Evolutionary conservation across 2,329 filamentous ascomycete genomes (phyloP).

Genomic region (Colletotrichum scovillei): DNA sequence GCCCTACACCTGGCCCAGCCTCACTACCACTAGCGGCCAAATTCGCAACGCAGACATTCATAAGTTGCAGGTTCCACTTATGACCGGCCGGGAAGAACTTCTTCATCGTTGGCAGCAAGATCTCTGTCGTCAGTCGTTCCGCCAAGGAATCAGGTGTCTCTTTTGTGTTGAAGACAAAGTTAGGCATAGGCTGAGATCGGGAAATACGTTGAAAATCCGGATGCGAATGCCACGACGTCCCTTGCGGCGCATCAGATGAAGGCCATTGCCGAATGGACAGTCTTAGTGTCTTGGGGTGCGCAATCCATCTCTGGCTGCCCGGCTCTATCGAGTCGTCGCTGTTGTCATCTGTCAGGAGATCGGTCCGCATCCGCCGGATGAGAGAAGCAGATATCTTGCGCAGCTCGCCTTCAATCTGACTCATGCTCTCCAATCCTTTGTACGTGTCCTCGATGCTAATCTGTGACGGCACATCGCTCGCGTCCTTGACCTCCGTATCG

Average conservation of each 20-base stretch:
- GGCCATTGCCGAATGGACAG: constrained; percentile 77
- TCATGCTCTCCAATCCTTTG: constrained; percentile 72
- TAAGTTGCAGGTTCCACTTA: constrained; percentile 81
- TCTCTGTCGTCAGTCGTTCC: constrained; percentile 76
- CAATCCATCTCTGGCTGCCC: constrained; percentile 71
- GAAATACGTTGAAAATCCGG: constrained; percentile 78
- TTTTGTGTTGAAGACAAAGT: constrained; percentile 75
- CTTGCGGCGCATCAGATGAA: constrained; percentile 57
- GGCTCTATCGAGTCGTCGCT: constrained; percentile 43
- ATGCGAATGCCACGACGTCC: constrained; percentile 54
- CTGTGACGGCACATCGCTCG: constrained; percentile 80
- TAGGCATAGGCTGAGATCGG: constrained; percentile 78
- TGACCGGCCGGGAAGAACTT: constrained; percentile 76
- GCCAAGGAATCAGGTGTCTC: constrained; percentile 70
- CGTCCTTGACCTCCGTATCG: constrained; percentile 76
- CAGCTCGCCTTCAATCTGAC: constrained; percentile 76
- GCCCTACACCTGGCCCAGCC: constrained; percentile 65
- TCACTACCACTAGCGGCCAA: constrained; percentile 73
- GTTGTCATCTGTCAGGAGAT: constrained; percentile 70
- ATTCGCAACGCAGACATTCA: constrained; percentile 90
- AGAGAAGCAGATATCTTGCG: constrained; percentile 76
- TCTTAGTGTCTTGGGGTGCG: constrained; percentile 83
- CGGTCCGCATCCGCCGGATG: constrained; percentile 80
- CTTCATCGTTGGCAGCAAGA: constrained; percentile 77
- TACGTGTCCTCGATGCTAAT: constrained; percentile 98